Evolutionary conservation across 2,329 filamentous ascomycete genomes (phyloP).

Genomic region (Verticillium klebahnii): DNA sequence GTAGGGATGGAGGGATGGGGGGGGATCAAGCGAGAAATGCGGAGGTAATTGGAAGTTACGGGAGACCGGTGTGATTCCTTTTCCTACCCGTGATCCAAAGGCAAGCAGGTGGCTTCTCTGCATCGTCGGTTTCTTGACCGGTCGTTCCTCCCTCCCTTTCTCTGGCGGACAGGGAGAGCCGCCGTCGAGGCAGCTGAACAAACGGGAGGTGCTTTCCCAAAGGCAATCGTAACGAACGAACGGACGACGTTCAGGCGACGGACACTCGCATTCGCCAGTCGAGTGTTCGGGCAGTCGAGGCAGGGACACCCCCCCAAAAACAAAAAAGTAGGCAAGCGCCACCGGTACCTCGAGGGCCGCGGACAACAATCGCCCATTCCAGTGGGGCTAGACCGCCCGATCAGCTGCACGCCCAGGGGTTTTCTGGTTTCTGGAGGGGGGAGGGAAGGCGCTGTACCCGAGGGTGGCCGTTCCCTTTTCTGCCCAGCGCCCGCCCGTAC

Average conservation of each 20-base stretch:
- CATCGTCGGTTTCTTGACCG: neutral
- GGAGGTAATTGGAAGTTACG: neutral
- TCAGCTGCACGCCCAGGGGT: neutral
- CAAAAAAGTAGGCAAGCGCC: no score
- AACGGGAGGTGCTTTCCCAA: no score
- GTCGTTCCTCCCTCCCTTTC: neutral
- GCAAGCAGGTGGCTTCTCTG: neutral
- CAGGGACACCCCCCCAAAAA: no score
- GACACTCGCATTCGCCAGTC: no score
- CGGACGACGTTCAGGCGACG: no score
- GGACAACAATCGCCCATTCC: neutral
- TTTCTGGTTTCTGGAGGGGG: neutral
- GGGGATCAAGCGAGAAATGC: neutral
- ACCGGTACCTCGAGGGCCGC: neutral
- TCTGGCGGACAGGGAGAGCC: no score
- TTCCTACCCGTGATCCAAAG: neutral
- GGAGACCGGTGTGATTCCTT: neutral
- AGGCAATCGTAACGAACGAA: no score
- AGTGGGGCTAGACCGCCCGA: neutral
- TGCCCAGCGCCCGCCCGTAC: neutral
- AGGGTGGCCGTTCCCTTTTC: neutral
- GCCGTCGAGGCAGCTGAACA: no score
- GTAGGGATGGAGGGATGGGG: neutral
- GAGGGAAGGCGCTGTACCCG: neutral
- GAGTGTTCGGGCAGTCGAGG: no score